Percentiles rank a stretch among this genome's conserved stretches.
These are phyloP conservation scores for Myochromella boudieri DNA, from an alignment of 768 basidiomycete species.

Conservation along the genomic window DNA sequence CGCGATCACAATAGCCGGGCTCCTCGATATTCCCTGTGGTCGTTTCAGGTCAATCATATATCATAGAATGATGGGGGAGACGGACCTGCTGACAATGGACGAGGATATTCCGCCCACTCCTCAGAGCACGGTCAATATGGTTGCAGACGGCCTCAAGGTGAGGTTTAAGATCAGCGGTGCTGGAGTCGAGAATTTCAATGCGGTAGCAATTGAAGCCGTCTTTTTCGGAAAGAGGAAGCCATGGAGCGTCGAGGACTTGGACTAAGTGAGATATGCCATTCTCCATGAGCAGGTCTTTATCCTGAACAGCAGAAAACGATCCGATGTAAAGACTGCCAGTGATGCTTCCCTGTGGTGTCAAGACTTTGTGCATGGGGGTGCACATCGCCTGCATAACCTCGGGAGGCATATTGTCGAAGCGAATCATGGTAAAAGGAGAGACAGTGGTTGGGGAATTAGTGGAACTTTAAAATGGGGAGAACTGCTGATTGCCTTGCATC, in stretches of 20 bases:
- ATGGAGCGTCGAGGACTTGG: conserved; percentile 62
- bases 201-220: conserved; percentile 56
- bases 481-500: conserved; percentile 14
- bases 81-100: conserved; percentile 84
- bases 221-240: conserved; percentile 50
- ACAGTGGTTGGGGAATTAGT: background rate
- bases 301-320: conserved; percentile 58
- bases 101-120: conserved; percentile 61
- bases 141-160: conserved; percentile 69
- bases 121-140: conserved; percentile 63
- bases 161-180: conserved; percentile 59
- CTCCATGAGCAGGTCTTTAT: conserved; percentile 47
- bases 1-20: conserved; percentile 74
- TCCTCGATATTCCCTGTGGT: conserved; percentile 75
- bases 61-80: background rate
- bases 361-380: conserved; percentile 80
- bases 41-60: background rate
- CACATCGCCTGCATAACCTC: conserved; percentile 85
- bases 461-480: conserved; percentile 6
- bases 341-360: conserved; percentile 35
- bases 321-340: conserved; percentile 68
- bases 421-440: conserved; percentile 52
- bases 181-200: conserved; percentile 67
- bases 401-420: conserved; percentile 71
- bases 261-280: conserved; percentile 56